Percentiles rank a stretch among this genome's conserved stretches.
phyloP scores from a whole-genome alignment of 83 land plant species.

The Picea abies region DNA sequence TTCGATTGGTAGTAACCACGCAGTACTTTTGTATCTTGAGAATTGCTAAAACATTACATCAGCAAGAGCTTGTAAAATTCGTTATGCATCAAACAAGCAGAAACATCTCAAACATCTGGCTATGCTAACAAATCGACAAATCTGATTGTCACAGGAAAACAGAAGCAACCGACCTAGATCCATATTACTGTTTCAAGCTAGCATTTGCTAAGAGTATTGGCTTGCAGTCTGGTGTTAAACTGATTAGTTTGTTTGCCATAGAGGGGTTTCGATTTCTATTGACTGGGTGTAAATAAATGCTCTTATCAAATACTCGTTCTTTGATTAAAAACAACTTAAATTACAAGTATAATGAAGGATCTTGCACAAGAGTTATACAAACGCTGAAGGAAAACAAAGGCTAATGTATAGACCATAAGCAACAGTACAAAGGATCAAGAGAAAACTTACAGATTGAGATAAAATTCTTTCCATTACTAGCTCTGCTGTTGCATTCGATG shows the following conservation, averaged over 20 bases:
- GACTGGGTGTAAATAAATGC: background rate
- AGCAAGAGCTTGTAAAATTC: background rate
- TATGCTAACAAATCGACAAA: background rate
- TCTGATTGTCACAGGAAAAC: background rate
- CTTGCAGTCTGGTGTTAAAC: background rate
- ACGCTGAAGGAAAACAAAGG: background rate
- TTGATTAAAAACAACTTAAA: background rate
- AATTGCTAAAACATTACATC: background rate
- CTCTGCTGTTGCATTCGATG: conserved; percentile 72
- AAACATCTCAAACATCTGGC: background rate
- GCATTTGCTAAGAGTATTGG: background rate
- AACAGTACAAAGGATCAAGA: background rate
- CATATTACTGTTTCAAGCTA: background rate
- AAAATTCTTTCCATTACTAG: conserved; percentile 71
- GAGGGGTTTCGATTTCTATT: background rate
- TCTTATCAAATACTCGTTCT: background rate
- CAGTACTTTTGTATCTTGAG: too few species aligned
- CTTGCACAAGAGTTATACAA: background rate
- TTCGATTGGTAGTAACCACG: too few species aligned
- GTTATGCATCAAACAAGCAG: background rate
- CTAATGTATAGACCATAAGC: background rate
- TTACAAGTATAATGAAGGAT: background rate
- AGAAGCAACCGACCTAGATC: background rate
- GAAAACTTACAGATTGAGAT: conserved; percentile 58
- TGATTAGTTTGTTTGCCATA: too few species aligned